Percentiles rank a stretch among this genome's conserved stretches.
phyloP scores from a whole-genome alignment of 2,329 filamentous ascomycete species.

The Diaporthe sp. region DNA sequence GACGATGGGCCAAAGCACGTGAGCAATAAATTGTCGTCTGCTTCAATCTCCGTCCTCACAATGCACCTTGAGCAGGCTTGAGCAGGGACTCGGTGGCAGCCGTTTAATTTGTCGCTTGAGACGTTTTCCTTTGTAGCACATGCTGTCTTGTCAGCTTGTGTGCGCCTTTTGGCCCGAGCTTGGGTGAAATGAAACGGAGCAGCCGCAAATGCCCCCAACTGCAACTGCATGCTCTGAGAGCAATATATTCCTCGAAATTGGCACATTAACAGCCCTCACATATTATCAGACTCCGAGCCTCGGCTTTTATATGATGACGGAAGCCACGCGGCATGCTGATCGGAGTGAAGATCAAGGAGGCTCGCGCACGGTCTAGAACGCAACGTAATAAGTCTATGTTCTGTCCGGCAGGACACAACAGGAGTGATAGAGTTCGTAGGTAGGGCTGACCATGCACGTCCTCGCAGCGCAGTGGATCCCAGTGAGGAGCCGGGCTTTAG shows the following conservation, averaged over 20 bases:
- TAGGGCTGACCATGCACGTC: constrained; percentile 30
- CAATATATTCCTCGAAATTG: constrained; percentile 3
- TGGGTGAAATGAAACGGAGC: constrained; percentile 1
- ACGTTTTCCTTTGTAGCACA: neutral
- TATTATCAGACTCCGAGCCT: constrained; percentile 3
- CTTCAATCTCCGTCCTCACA: neutral
- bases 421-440: constrained; percentile 1
- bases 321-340: constrained; percentile 11
- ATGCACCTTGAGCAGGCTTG: neutral
- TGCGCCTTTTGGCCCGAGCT: neutral
- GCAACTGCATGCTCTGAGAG: neutral
- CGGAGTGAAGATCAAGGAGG: neutral
- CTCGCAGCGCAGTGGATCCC: neutral
- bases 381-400: neutral
- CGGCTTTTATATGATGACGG: neutral
- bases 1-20: neutral
- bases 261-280: neutral
- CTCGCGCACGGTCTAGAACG: constrained; percentile 6
- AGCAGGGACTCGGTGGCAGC: neutral
- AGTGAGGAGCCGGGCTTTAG: neutral
- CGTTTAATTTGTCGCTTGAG: neutral
- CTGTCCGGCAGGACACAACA: neutral
- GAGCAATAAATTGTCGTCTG: neutral
- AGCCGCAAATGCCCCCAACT: neutral
- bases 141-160: neutral